Evolutionary conservation across 2,329 filamentous ascomycete species (phyloP).

Genomic region (Bertia moriformis): DNA sequence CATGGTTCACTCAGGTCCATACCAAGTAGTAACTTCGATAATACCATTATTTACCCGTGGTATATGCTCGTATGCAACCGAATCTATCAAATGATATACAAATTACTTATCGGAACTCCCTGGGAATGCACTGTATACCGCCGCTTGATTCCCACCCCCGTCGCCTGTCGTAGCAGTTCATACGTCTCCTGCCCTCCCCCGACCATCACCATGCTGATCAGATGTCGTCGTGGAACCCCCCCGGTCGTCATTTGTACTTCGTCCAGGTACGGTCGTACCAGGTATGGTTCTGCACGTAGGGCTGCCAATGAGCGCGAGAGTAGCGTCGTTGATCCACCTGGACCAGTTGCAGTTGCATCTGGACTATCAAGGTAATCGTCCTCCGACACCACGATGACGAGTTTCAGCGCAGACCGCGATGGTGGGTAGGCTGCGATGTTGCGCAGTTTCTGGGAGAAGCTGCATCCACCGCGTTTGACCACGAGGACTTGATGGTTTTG

Average conservation of each 20-base stretch:
- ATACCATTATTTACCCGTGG: neutral
- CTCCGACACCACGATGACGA: constrained; percentile 57
- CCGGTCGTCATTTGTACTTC: constrained; percentile 55
- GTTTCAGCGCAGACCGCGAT: constrained; percentile 46
- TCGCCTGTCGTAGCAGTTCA: constrained; percentile 44
- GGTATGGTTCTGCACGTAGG: constrained; percentile 6
- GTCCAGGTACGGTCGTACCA: constrained; percentile 57
- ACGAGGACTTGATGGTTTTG: constrained; percentile 63
- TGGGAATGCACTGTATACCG: constrained; percentile 71
- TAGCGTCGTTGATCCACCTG: neutral
- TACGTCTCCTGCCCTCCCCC: constrained; percentile 56
- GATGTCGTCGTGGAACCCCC: constrained; percentile 55
- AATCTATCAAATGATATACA: constrained; percentile 50
- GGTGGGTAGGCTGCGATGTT: constrained; percentile 72
- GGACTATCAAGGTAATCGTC: neutral
- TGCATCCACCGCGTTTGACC: constrained; percentile 69
- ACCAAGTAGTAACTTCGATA: no score
- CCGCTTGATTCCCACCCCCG: constrained; percentile 59
- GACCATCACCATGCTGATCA: constrained; percentile 73
- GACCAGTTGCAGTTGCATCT: neutral
- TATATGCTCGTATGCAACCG: no score
- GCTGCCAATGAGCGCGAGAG: no score
- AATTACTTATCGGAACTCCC: constrained; percentile 64
- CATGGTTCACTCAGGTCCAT: no score
- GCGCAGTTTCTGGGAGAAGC: constrained; percentile 66